Conservation (phyloP, 768 basidiomycete species). For the Nidularia sp. region DNA sequence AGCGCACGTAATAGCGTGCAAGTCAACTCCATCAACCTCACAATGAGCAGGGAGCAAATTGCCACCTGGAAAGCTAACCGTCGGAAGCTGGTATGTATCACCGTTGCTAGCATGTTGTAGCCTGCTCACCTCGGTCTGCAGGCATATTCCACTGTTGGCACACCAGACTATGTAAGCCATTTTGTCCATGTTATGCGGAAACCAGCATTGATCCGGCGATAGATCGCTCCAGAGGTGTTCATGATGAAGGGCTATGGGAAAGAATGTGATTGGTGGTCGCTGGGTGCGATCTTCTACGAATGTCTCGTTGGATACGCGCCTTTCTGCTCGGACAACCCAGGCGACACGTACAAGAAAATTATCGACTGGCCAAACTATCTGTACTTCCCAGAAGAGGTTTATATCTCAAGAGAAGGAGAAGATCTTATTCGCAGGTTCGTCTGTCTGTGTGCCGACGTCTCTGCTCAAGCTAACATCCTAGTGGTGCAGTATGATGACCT, state of each 20-base stretch:
- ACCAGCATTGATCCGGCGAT: slow-evolving; percentile 25
- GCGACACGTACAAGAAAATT: slow-evolving; percentile 98
- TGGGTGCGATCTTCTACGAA: slow-evolving; percentile 99
- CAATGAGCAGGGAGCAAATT: slow-evolving; percentile 95
- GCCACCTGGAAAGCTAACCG: slow-evolving; percentile 99
- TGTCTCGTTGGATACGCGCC: slow-evolving; percentile 97
- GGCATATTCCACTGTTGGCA: slow-evolving; percentile 91
- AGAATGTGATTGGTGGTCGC: slow-evolving; percentile 99
- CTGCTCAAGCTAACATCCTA: not conserved
- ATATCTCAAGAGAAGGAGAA: slow-evolving; percentile 88
- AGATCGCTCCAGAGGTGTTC: slow-evolving; percentile 98
- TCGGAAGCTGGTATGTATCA: slow-evolving; percentile 85
- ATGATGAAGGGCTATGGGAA: slow-evolving; percentile 96
- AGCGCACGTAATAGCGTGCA: slow-evolving; percentile 90
- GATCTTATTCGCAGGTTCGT: slow-evolving; percentile 81
- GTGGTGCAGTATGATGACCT: slow-evolving; percentile 83
- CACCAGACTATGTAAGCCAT: slow-evolving; percentile 43
- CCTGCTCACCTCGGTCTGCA: slow-evolving; percentile 20
- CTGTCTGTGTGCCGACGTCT: not conserved
- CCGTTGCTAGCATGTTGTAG: too few species aligned
- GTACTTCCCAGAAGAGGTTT: slow-evolving; percentile 92
- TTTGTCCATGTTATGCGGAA: not conserved
- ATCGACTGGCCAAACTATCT: slow-evolving; percentile 93
- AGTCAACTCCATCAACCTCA: slow-evolving; percentile 95
- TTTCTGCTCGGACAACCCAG: slow-evolving; percentile 95